phyloP scores from a whole-genome alignment of 352 stramenopile species.

The Globisporangium camurandrum region DNA sequence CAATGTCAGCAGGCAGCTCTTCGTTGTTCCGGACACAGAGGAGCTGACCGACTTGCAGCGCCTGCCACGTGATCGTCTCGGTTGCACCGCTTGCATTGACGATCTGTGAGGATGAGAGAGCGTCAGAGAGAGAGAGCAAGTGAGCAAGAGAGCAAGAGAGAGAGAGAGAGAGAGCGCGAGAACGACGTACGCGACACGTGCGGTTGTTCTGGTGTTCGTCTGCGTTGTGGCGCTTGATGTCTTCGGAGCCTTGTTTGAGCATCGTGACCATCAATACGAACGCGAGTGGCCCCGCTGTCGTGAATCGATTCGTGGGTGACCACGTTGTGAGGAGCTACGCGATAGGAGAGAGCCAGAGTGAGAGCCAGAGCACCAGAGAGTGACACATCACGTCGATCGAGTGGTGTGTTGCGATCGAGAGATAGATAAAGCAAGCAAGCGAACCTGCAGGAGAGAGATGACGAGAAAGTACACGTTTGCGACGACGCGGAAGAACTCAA shows the following conservation, averaged over 20 bases:
- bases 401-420: no score
- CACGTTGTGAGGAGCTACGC: conserved; percentile 28
- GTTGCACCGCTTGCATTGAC: conserved; percentile 12
- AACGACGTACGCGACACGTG: conserved; percentile 32
- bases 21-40: conserved; percentile 44
- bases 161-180: background rate
- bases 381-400: no score
- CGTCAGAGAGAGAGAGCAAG: background rate
- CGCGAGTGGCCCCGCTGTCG: conserved; percentile 57
- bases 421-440: background rate
- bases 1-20: conserved; percentile 71
- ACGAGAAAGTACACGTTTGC: conserved; percentile 95
- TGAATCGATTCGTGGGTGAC: conserved; percentile 73
- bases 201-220: conserved; percentile 60
- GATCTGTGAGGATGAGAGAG: background rate
- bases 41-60: conserved; percentile 70
- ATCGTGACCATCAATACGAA: conserved; percentile 74
- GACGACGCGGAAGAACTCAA: conserved; percentile 92
- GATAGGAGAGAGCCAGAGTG: background rate
- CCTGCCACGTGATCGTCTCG: conserved; percentile 53
- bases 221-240: conserved; percentile 66
- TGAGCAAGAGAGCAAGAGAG: background rate
- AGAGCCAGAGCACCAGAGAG: no score
- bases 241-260: conserved; percentile 73
- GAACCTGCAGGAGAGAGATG: conserved; percentile 89